phyloP scores from a whole-genome alignment of 2,329 filamentous ascomycete genomes.

The Rhinocladiella similis region DNA sequence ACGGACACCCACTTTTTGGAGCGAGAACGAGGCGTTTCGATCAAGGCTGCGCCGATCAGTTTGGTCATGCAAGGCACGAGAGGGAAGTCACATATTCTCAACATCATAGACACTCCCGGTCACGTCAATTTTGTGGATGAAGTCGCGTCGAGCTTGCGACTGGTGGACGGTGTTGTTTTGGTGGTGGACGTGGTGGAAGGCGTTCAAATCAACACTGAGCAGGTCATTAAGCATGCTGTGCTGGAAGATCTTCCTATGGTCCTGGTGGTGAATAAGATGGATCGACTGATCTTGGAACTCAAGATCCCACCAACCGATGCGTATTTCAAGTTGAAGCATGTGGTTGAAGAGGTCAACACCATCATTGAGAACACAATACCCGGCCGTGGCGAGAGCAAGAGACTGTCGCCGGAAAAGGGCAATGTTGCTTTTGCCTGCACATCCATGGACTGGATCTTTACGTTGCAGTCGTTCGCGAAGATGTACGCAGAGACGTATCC shows the following conservation, averaged over 20 bases:
- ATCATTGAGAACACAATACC: conserved; percentile 86
- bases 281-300: conserved; percentile 88
- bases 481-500: conserved; percentile 93
- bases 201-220: conserved; percentile 97
- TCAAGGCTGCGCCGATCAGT: conserved; percentile 94
- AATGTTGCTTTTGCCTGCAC: conserved; percentile 97
- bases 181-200: conserved; percentile 97
- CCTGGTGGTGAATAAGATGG: conserved; percentile 95
- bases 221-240: conserved; percentile 94
- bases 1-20: conserved; percentile 91
- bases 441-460: conserved; percentile 96
- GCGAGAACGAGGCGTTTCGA: conserved; percentile 82
- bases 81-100: conserved; percentile 92
- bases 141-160: conserved; percentile 79
- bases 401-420: conserved; percentile 91
- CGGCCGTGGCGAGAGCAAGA: conserved; percentile 72
- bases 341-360: conserved; percentile 97
- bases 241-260: conserved; percentile 86
- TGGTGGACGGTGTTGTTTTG: conserved; percentile 89
- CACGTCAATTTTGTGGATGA: conserved; percentile 99
- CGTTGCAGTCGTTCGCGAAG: conserved; percentile 86
- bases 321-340: conserved; percentile 98
- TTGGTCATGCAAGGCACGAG: conserved; percentile 83
- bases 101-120: conserved; percentile 92
- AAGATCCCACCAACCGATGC: conserved; percentile 93